These are phyloP conservation scores for Amoebophrya sp. DNA, from an alignment of 169 alveolate genomes.

Conservation along the genomic window DNA sequence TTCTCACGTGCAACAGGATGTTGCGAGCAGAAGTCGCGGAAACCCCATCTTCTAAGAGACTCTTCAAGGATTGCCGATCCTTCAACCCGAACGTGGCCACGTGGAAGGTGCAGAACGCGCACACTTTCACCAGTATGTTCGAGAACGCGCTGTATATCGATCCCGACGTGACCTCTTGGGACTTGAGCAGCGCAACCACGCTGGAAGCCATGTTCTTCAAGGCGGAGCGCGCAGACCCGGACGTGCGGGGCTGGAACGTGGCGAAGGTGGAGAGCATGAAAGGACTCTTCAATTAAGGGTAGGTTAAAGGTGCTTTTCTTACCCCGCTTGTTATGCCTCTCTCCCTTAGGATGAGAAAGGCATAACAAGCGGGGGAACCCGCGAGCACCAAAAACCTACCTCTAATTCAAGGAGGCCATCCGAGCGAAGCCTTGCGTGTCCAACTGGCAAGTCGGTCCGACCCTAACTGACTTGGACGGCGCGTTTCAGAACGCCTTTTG, in stretches of 20 bases:
- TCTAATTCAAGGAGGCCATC: no score
- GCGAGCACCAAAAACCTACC: no score
- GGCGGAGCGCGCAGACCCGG: constrained; percentile 8
- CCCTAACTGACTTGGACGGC: not conserved
- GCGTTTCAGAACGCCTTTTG: not conserved
- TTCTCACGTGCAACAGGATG: no score
- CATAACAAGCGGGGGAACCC: no score
- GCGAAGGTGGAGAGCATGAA: not conserved
- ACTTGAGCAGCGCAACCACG: not conserved
- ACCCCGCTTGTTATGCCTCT: no score
- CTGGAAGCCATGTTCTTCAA: no score
- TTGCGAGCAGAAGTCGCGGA: no score
- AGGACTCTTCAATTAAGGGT: no score
- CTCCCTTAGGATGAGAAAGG: no score
- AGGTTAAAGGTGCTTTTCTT: no score
- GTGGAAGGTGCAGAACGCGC: not conserved
- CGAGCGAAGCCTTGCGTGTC: not conserved
- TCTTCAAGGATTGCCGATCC: no score
- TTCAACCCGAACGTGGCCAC: not conserved
- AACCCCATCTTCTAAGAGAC: no score
- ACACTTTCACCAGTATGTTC: not conserved
- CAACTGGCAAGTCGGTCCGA: not conserved
- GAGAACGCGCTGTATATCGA: not conserved
- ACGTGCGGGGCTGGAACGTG: not conserved
- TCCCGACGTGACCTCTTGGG: not conserved